Base-by-base conservation (phyloP, 2,329 filamentous ascomycete species). In the Emergomyces pasteurianus region DNA sequence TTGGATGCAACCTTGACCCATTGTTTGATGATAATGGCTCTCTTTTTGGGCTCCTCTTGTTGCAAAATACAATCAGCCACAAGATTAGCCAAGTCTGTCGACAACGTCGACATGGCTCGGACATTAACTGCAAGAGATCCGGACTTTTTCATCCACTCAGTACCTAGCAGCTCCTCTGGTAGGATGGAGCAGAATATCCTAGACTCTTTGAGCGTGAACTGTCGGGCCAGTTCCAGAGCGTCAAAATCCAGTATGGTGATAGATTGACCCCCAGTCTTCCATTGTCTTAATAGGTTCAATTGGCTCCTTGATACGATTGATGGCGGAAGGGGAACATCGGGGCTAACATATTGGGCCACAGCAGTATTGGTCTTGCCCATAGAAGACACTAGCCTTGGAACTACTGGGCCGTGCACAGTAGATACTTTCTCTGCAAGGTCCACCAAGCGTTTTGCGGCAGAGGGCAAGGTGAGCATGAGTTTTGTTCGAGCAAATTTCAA, bases 1-100 rank as follows among this genome's bases (percentile, higher is more conserved):
- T 89, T 89, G 67, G 88, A 83, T 0, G 90, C 90, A 67, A 97
- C 86, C 79, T 97, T 99, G 72, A 96, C 89, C 94, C 94, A 99
- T 68, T 97, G 92, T 78, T 99, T 97, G 77, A 99, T 94, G 58
- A 91, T 84, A 1, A 83, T 78, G 0, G 94, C 92, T 31, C 94
- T 85, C 78, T 92, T 95, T 82, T 97, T 97, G 31, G 88, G 86
- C 71, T 97, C 94, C n/a, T 89, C 83, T 61, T 90, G 83, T 60
- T 89, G 85, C 16, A 99, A 82, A 67, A 99, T 95, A 0, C 89
- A 95, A 71, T 97, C 92, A 0, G 90, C 89, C 12, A 99, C 94
- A 46, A 97, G 79, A 69, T 96, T 94, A 4, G 92, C 91, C 21
- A 99, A 79, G 65, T 96, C 92, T 0, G 91, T 99, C 2, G 92